Evolutionary conservation across 345 rosid species (phyloP).

Genomic region (Hypericum perforatum): DNA sequence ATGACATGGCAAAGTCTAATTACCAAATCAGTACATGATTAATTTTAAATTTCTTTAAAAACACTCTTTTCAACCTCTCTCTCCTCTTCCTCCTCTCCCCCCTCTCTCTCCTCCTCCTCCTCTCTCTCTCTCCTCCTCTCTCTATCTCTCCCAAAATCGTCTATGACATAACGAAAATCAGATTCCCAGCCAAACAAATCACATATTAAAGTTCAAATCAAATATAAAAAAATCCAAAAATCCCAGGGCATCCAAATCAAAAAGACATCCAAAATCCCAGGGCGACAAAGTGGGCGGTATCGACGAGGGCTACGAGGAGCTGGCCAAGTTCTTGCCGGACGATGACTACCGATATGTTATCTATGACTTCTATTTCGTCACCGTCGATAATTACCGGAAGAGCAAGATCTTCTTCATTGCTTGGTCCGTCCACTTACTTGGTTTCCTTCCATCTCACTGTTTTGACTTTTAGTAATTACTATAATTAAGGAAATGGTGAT

Average conservation of each 20-base stretch:
- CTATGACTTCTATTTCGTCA: conserved; percentile 85
- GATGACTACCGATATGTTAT: conserved; percentile 92
- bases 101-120: too few species aligned
- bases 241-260: neutral
- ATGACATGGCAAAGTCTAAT: too few species aligned
- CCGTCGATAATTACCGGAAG: conserved; percentile 84
- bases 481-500: too few species aligned
- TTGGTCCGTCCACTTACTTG: conserved; percentile 39
- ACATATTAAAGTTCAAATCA: neutral
- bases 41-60: too few species aligned
- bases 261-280: neutral
- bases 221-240: too few species aligned
- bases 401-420: conserved; percentile 99
- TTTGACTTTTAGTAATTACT: too few species aligned
- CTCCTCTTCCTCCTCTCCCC: too few species aligned
- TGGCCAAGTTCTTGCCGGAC: conserved; percentile 60
- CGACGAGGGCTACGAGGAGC: conserved; percentile 67
- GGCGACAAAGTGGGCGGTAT: conserved; percentile 72
- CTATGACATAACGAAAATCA: conserved; percentile 27
- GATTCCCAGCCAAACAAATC: neutral
- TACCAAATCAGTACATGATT: too few species aligned
- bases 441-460: neutral
- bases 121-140: too few species aligned
- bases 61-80: too few species aligned
- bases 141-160: too few species aligned